Base-by-base conservation (phyloP, 129 eudicot genomes). In the Rutidosis leptorrhynchoides region DNA sequence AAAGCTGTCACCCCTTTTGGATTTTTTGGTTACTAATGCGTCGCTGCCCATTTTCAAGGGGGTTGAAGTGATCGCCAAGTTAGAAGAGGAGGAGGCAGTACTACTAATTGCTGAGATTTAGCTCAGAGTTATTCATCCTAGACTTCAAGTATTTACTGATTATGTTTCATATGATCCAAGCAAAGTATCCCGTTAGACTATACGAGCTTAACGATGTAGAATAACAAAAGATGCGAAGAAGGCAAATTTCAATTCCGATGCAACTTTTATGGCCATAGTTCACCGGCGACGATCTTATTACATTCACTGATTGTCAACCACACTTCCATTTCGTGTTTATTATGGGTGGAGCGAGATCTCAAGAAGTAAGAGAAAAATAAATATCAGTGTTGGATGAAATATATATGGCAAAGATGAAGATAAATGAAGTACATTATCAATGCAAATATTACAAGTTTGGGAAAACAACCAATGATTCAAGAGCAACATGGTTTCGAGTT, bases 361-460 rank as follows among this genome's bases (percentile, higher is more conserved):
- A 3, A n/a, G n/a, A n/a, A 37, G 45, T 1, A 37, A 11, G 45
- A 11, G 16, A 16, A 37, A n/a, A 37, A 16, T 10, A 37, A 37
- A 37, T n/a, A 37, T 2, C 45, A 5, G 4, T 37, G 2, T 37
- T 37, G 5, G 45, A 16, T 37, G 45, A n/a, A n/a, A n/a, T n/a
- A n/a, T n/a, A 58, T 21, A n/a, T n/a, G 29, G 65, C 37, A 64
- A 52, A 25, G 40, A 25, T 15, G 26, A 54, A 63, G 65, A n/a
- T n/a, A n/a, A n/a, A n/a, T 33, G 48, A 58, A 60, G 64, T 51
- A 75, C 63, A 57, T 58, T 68, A 32, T 27, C 37, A 60, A 52
- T 48, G 46, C 74, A 60, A 75, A 61, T 51, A 49, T 17, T 16
- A 45, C n/a, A 29, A 74, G 14, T 51, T 65, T 21, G 14, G 33